These are phyloP conservation scores for Penicillium cinerascens DNA, from an alignment of 495 filamentous ascomycete species.

Conservation along the genomic window DNA sequence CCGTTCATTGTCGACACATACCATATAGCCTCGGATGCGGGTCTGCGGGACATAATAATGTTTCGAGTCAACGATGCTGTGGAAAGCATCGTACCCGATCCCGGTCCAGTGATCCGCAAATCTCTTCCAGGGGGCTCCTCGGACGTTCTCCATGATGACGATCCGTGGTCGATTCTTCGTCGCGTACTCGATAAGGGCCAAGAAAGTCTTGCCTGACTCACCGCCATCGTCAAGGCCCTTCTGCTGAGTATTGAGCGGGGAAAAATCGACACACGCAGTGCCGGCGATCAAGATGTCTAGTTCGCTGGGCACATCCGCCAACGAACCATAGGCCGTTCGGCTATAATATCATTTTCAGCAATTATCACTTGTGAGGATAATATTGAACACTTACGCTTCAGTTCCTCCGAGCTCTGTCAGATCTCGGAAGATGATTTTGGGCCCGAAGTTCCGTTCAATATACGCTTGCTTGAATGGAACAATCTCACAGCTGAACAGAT, in stretches of 20 bases:
- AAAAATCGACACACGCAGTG: constrained; percentile 75
- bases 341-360: constrained; percentile 34
- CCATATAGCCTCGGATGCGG: constrained; percentile 65
- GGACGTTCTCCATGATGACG: constrained; percentile 74
- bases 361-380: not conserved
- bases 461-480: constrained; percentile 75
- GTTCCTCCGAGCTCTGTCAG: constrained; percentile 56
- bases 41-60: constrained; percentile 80
- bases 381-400: constrained; percentile 52
- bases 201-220: constrained; percentile 69
- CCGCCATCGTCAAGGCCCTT: constrained; percentile 50
- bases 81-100: constrained; percentile 53
- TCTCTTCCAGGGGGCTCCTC: constrained; percentile 56
- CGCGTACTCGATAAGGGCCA: constrained; percentile 58
- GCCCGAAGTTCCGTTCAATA: constrained; percentile 70
- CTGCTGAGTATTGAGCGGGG: constrained; percentile 34
- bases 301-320: constrained; percentile 52
- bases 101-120: constrained; percentile 49
- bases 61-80: constrained; percentile 61
- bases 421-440: constrained; percentile 64
- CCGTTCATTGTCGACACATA: constrained; percentile 50
- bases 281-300: constrained; percentile 72
- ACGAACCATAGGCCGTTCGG: constrained; percentile 67
- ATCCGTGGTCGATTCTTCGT: constrained; percentile 54
- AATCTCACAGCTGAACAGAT: constrained; percentile 78